Base-by-base conservation (phyloP, 805 yeast species). In the Kuraishia piskuri region DNA sequence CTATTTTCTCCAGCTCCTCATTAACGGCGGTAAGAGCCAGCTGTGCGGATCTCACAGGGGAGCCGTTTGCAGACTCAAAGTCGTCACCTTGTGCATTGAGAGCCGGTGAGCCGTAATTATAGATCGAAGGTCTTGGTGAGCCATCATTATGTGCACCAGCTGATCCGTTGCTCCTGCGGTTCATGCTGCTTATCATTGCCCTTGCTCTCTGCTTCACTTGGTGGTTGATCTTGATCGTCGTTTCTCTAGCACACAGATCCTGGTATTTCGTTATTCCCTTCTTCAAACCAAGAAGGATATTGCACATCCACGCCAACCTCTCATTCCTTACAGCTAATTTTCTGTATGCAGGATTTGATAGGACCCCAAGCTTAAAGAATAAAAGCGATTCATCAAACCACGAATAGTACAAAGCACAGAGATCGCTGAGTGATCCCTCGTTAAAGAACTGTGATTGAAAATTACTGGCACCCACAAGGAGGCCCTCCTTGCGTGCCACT, bases 221-320 rank as follows among this genome's bases (percentile, higher is more conserved):
- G 48, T 78, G 75, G 62, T 79, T 85, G 48, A 85, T 77, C 56
- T 71, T 74, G 31, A 82, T 57, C 52, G 80, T 82, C 58, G 75
- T 67, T 59, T 82, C 86, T 57, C 74, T 73, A 47, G 72, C 76
- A 14, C 68, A 65, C 22, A 80, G 67, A n/a, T 61, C 61, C 46
- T 68, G 68, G 51, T 80, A 67, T 52, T 72, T 71, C 19, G 64
- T 67, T 62, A 75, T 74, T 22, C 82, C 78, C 53, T 76, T 76
- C 62, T 80, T 78, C 51, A 84, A 63, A 0, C 82, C 82, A 17
- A 83, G 64, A 54, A 85, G 57, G 20, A 87, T 80, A 61, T 82
- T 87, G 53, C 75, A 74, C 68, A 82, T 83, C 91, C 92, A 86
- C 0, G 88, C 82, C 44, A 78, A 68, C 2, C 83, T 72, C 65